Evolutionary conservation across 352 stramenopile species (phyloP), one percentile per base, ranked within the genome.

Genomic region (Chrysophaeum taylorii): DNA sequence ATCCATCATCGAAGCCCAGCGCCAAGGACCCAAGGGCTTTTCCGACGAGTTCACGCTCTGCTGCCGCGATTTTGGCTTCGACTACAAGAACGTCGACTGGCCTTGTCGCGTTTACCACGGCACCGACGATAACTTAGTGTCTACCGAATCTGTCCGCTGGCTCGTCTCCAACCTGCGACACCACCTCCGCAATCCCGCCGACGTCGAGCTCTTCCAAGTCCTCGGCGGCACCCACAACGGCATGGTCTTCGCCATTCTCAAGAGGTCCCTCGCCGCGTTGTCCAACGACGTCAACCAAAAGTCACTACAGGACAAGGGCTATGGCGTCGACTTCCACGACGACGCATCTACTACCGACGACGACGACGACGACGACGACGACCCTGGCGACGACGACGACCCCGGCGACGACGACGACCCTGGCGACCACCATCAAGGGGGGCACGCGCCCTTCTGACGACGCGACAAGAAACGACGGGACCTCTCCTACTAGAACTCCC

Each of bases 1-100:
- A 31, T 41, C 27, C 9, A 39, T 63, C 52, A 63, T 63, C 52
- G 52, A 63, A 31, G n/a, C 52, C 27, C 52, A 38, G 52, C 52
- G 52, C 52, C 52, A 63, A 31, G 52, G 52, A 25, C 7, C 29
- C 7, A 5, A 25, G 5, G 52, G 52, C 27, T 63, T 63, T 31
- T 31, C 27, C 25, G 52, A 63, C 52, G 52, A 63, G 52, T 63
- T 63, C 52, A 39, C 14, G 52, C 52, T 63, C 27, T 63, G 52
- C 52, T 63, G 52, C 52, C 5, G 7, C 9, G 52, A 36, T 31
- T 63, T 63, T 25, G 52, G 52, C 52, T 63, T 63, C 52, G n/a
- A 36, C 9, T 63, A 63, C 52, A 2, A 5, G 52, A 31, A 63
- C 29, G 7, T 63, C 25, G 7, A 12, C 9, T 63, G n/a, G 25